phyloP scores from a whole-genome alignment of 2,329 filamentous ascomycete species.

The Ophiostoma fasciatum region DNA sequence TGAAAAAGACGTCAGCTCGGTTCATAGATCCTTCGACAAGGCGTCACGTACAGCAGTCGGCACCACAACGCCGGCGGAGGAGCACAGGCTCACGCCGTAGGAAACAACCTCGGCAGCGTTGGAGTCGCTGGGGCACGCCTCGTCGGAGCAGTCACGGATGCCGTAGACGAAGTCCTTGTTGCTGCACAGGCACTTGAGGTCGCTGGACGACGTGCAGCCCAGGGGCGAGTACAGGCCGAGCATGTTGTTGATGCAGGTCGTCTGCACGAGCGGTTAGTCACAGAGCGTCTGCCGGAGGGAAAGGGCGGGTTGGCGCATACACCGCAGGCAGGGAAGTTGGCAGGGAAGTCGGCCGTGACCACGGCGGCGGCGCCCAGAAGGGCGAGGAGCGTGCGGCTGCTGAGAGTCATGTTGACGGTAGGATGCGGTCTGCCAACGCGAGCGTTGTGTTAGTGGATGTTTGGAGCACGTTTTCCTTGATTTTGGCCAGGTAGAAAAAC shows the following conservation, averaged over 20 bases:
- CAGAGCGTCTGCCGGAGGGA: not conserved
- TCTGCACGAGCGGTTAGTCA: constrained; percentile 18
- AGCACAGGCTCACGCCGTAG: constrained; percentile 26
- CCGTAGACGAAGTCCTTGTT: constrained; percentile 33
- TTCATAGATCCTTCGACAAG: not conserved
- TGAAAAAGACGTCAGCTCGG: no score
- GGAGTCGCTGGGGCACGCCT: constrained; percentile 23
- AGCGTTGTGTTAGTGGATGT: constrained; percentile 37
- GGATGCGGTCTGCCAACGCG: no score
- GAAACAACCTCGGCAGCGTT: constrained; percentile 23
- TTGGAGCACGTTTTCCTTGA: constrained; percentile 20
- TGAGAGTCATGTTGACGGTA: constrained; percentile 27
- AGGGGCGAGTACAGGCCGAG: constrained; percentile 28
- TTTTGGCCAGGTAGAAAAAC: not conserved
- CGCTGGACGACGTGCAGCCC: constrained; percentile 25
- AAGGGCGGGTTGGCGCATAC: constrained; percentile 22
- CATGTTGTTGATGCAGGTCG: constrained; percentile 36
- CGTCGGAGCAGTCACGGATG: constrained; percentile 33
- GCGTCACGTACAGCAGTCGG: constrained; percentile 14
- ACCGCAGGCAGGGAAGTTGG: constrained; percentile 33
- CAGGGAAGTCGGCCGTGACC: constrained; percentile 23
- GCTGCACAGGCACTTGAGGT: constrained; percentile 31
- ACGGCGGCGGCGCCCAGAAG: constrained; percentile 23
- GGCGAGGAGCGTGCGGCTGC: constrained; percentile 15
- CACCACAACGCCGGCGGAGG: constrained; percentile 20